Conservation (phyloP, 345 rosid species). For the Eucalyptus shirleyi region DNA sequence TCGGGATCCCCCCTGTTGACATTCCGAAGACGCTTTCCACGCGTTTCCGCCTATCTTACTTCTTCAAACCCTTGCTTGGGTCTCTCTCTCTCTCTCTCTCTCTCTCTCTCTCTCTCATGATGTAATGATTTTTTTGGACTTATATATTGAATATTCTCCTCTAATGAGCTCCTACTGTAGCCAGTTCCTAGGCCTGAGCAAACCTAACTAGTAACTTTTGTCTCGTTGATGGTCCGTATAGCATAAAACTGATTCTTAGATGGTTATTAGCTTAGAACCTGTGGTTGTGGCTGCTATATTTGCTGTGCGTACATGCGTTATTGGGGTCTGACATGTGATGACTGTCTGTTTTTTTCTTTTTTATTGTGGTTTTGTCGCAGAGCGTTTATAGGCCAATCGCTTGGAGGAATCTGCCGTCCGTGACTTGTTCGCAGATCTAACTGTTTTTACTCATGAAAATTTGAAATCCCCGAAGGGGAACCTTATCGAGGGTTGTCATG, state of each 20-base stretch:
- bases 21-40: neutral
- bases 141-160: neutral
- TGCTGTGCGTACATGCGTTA: neutral
- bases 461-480: neutral
- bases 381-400: neutral
- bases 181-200: neutral
- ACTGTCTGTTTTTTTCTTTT: neutral
- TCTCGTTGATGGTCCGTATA: neutral
- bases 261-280: neutral
- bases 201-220: neutral
- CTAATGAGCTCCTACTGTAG: neutral
- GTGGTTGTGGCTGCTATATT: neutral
- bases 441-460: neutral
- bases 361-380: neutral
- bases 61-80: neutral
- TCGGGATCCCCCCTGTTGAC: neutral
- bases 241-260: neutral
- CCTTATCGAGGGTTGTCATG: neutral
- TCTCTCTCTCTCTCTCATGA: neutral
- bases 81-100: neutral
- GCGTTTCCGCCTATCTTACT: neutral
- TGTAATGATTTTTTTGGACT: neutral
- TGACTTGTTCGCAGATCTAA: neutral
- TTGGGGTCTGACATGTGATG: neutral
- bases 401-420: neutral